Evolutionary conservation across 768 basidiomycete species (phyloP), one percentile per base, ranked within the genome.

Genomic region (Auricularia cornea): DNA sequence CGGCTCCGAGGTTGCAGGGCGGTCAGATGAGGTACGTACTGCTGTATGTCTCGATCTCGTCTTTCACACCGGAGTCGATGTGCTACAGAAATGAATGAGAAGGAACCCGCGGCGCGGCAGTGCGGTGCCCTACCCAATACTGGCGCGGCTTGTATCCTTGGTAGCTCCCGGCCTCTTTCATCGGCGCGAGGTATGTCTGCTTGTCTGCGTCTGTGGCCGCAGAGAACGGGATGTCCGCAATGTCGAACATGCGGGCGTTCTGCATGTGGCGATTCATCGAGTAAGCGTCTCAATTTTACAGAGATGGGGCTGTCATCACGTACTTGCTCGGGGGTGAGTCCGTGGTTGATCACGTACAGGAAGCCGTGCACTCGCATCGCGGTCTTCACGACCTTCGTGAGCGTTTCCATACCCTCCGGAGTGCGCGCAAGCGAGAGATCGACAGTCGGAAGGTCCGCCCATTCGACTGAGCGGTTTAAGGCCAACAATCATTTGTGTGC

Each of bases 331-430:
- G 69, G 68, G 1, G 77, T 77, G 59, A 78, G 75, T 16, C 81
- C 81, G 66, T 83, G 82, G 62, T 81, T 81, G 38, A 81, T 70
- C n/a, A 79, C 77, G 63, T 81, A 83, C 67, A 82, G 78, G 69
- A 83, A 83, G 6, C 80, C 78, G 44, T 48, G 20, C 12, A 12
- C 44, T 18, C 20, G 10, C 44, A 48, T 48, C 20, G 44, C 44
- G 11, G 11, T 18, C 23, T 48, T 23, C 12, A 48, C 44, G 20
- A 48, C 23, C 20, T 23, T 6, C 6, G 20, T 6, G 16, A 48
- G 23, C 20, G 10, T 18, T 6, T 20, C 20, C 23, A 6, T 48
- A 6, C 44, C 44, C 20, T 48, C 44, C 44, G 23, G 20, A 1
- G 63, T 66, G 33, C n/a, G 54, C 8, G 31, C 64, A 60, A 68